Evolutionary conservation across 2,329 filamentous ascomycete genomes (phyloP).

Genomic region (Monosporascus sp.): DNA sequence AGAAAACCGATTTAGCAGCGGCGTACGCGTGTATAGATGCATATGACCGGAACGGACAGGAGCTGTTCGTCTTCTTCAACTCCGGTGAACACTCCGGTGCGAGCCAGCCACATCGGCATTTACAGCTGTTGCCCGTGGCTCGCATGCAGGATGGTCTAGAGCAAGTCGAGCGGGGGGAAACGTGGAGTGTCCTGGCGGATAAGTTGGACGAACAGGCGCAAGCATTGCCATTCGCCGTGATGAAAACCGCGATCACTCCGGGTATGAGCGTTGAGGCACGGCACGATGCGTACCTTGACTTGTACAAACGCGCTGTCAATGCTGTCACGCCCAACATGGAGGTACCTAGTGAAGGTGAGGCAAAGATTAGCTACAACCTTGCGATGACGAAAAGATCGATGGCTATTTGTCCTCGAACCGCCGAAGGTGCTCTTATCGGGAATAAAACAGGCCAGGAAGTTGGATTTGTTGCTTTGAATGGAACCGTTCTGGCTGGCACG

Average conservation of each 20-base stretch:
- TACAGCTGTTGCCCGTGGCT: constrained; percentile 64
- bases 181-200: constrained; percentile 49
- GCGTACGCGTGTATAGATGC: constrained; percentile 57
- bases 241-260: constrained; percentile 33
- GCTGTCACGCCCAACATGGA: constrained; percentile 9
- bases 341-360: constrained; percentile 32
- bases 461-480: constrained; percentile 50
- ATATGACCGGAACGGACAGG: constrained; percentile 34
- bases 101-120: constrained; percentile 65
- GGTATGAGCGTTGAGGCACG: constrained; percentile 32
- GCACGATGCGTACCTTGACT: constrained; percentile 37
- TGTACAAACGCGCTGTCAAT: constrained; percentile 41
- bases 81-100: constrained; percentile 63
- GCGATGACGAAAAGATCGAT: constrained; percentile 51
- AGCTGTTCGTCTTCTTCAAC: constrained; percentile 66
- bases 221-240: constrained; percentile 38
- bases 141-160: constrained; percentile 54
- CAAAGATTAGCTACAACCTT: constrained; percentile 59
- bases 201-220: constrained; percentile 18
- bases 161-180: constrained; percentile 12
- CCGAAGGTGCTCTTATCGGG: constrained; percentile 39
- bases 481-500: constrained; percentile 59
- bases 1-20: constrained; percentile 53
- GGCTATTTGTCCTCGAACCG: constrained; percentile 48
- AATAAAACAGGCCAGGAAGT: constrained; percentile 23